Evolutionary conservation across 2,329 filamentous ascomycete genomes (phyloP), one percentile per base, ranked within the genome.

Genomic region (Fusarium chaquense): DNA sequence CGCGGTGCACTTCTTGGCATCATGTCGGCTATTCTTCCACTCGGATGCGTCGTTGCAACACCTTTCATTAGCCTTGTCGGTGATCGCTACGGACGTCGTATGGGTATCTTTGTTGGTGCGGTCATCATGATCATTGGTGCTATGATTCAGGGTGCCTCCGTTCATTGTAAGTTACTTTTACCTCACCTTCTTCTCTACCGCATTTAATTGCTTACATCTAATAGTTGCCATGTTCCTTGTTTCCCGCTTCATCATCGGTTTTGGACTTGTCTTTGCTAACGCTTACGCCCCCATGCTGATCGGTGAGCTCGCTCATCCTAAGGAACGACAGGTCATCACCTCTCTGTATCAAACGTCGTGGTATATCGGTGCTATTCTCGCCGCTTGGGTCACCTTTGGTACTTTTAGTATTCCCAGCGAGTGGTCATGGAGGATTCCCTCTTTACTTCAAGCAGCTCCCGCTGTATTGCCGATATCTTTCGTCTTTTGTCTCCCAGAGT

Each of bases 401-500:
- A 83, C 82, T 1, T 72, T 73, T 5, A 41, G 16, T 71, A 81
- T 58, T 58, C 44, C 70, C 40, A 73, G 43, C 4, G 38, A 70
- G 10, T 79, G 78, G 77, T 73, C 76, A 3, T 79, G 78, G 77
- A 66, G 76, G 15, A 78, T 79, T 9, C 77, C 76, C 0, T 77
- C 74, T 0, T 61, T 73, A 1, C 62, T 76, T 0, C 75, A 77
- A 51, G 71, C 71, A 13, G 65, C 49, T 0, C 69, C 72, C 0
- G 57, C 69, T 11, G 7, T 72, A 2, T 58, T 75, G 4, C 64
- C 71, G n/a, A 55, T 72, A 5, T n/a, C 52, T 24, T 49, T 66
- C 2, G 44, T 84, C 10, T 87, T 83, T 46, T 82, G 87, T 63
- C 78, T 90, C 2, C 88, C 89, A 0, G 89, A 91, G 71, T 89